A percentile compares a stretch with the other conserved stretches of the same genome.
These are phyloP conservation scores for Globisporangium uncinulatum DNA, from an alignment of 352 stramenopile species.

Conservation along the genomic window DNA sequence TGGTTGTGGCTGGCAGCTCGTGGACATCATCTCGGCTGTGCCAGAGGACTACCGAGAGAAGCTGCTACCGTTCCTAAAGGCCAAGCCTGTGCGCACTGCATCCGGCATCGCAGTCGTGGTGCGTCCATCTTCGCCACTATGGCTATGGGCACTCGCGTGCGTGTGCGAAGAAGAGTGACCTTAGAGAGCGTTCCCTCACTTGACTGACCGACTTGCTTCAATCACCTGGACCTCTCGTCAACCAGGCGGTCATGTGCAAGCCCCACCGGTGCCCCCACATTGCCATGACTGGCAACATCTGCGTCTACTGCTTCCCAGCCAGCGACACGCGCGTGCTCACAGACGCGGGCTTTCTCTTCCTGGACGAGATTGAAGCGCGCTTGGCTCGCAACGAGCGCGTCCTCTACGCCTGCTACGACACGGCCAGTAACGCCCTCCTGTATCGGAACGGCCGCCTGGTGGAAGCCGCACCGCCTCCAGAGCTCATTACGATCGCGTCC, in stretches of 20 bases:
- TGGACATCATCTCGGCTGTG: constrained; percentile 95
- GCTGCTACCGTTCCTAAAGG: constrained; percentile 91
- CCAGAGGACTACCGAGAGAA: constrained; percentile 90
- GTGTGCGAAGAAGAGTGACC: no score
- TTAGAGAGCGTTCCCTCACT: no score
- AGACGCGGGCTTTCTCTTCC: constrained; percentile 9
- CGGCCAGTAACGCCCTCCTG: constrained; percentile 2
- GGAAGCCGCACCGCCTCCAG: constrained; percentile 5
- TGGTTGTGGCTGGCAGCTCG: constrained; percentile 39
- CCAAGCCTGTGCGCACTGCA: constrained; percentile 94
- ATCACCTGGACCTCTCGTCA: background rate
- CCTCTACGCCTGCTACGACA: constrained; percentile 11
- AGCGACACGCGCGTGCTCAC: constrained; percentile 9
- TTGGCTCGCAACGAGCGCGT: constrained; percentile 2
- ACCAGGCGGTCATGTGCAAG: constrained; percentile 95
- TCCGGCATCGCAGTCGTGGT: constrained; percentile 94
- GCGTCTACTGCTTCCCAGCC: constrained; percentile 75
- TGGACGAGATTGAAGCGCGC: constrained; percentile 8
- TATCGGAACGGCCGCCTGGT: constrained; percentile 6
- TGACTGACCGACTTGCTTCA: background rate
- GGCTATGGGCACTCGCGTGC: no score
- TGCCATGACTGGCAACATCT: constrained; percentile 95
- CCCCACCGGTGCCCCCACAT: constrained; percentile 97
- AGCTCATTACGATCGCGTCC: constrained; percentile 8
- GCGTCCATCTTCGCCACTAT: constrained; percentile 1